A percentile compares a stretch with the other conserved stretches of the same genome.
Conservation (phyloP, 2,329 filamentous ascomycete genomes). For the Microascus cirrosus region DNA sequence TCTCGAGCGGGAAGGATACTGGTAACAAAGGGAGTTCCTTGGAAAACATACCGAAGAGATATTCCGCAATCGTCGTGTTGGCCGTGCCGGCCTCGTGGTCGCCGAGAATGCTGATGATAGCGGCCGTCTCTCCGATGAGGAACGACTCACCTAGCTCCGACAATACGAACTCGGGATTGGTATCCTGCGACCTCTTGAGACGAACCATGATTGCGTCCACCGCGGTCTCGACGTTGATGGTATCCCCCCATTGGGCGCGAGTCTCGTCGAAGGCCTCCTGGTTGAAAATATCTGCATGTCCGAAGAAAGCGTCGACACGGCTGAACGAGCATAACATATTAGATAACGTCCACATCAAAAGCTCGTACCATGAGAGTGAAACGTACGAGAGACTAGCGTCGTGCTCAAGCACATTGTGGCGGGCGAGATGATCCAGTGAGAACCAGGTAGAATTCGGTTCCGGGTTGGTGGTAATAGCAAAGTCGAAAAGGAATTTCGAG, state of each 20-base stretch:
- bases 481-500: background rate
- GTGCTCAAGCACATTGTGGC: slow-evolving; percentile 36
- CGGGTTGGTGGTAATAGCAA: background rate
- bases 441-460: slow-evolving; percentile 30
- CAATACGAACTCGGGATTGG: background rate
- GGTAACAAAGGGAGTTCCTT: background rate
- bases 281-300: background rate
- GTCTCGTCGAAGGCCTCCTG: background rate
- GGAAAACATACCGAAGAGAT: background rate
- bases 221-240: background rate
- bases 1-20: too few relatives aligned
- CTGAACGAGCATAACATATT: background rate
- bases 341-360: background rate
- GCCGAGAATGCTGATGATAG: background rate
- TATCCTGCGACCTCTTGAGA: background rate
- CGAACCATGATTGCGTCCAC: background rate
- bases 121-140: background rate
- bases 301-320: background rate
- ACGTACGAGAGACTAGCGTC: slow-evolving; percentile 31
- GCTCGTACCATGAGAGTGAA: background rate
- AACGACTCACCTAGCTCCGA: background rate
- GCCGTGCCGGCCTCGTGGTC: background rate
- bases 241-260: background rate
- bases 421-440: slow-evolving; percentile 29
- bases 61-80: background rate